These are phyloP conservation scores for Handroanthus guayacan DNA, from an alignment of 257 asterid species.

Conservation along the genomic window DNA sequence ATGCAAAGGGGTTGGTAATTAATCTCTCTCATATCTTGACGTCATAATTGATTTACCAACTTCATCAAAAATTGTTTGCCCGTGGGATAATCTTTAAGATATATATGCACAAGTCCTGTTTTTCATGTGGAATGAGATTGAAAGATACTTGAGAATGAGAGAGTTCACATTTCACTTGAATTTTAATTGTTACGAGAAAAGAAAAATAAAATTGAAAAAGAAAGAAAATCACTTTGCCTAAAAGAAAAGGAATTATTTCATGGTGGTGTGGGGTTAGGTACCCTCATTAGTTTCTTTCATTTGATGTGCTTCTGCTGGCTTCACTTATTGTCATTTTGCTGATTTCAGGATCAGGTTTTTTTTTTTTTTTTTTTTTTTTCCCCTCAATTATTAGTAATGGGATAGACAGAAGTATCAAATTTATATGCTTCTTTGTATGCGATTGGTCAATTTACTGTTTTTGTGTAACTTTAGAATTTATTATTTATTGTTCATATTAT, in stretches of 20 bases:
- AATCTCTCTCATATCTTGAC: too few relatives aligned
- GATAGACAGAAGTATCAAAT: background rate
- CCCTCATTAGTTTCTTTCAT: too few relatives aligned
- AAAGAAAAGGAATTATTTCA: slow-evolving; percentile 8
- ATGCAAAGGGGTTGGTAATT: too few relatives aligned
- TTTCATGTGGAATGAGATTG: slow-evolving; percentile 13
- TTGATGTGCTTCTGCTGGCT: background rate
- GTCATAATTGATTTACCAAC: background rate
- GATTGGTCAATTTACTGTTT: too few relatives aligned
- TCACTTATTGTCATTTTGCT: slow-evolving; percentile 1
- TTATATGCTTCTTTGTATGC: too few relatives aligned
- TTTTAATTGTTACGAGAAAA: slow-evolving; percentile 9
- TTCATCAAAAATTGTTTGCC: background rate
- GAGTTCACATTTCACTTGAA: slow-evolving; percentile 18
- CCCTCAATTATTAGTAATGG: background rate
- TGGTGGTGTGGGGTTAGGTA: background rate
- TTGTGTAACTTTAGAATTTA: too few relatives aligned
- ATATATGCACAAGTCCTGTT: background rate
- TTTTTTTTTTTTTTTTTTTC: too few relatives aligned
- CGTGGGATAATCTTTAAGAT: slow-evolving; percentile 19
- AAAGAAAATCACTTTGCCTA: slow-evolving; percentile 4
- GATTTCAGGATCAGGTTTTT: background rate
- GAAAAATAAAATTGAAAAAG: slow-evolving; percentile 22
- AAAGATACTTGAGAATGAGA: slow-evolving; percentile 27
- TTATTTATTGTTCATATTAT: too few relatives aligned